Percentiles rank a stretch among this genome's conserved stretches.
phyloP scores from a whole-genome alignment of 345 rosid genomes.

The Salix arbutifolia region DNA sequence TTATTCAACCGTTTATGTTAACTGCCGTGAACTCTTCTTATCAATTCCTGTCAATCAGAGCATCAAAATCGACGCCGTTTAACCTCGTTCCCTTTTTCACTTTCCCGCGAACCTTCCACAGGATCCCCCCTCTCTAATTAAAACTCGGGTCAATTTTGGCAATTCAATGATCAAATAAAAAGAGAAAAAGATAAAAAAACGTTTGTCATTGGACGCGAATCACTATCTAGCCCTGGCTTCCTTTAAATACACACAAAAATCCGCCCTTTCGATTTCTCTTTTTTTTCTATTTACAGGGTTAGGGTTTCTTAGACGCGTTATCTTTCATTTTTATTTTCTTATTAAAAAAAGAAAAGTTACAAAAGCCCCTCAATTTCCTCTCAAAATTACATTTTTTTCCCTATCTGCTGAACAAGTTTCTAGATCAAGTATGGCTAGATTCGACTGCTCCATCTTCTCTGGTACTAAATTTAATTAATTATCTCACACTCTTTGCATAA shows the following conservation, averaged over 20 bases:
- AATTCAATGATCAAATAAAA: background rate
- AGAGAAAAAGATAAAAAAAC: constrained; percentile 5
- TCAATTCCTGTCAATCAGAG: background rate
- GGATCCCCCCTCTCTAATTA: background rate
- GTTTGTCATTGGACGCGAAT: constrained; percentile 29
- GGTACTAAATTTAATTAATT: constrained; percentile 29
- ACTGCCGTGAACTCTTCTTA: background rate
- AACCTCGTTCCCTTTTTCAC: background rate
- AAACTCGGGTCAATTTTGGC: background rate
- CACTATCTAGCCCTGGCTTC: background rate
- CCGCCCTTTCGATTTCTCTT: constrained; percentile 15
- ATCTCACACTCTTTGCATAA: background rate
- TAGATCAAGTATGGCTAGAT: constrained; percentile 42
- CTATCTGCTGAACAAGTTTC: constrained; percentile 17
- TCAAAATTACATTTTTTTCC: constrained; percentile 6
- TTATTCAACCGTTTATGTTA: background rate
- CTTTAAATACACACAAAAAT: constrained; percentile 1
- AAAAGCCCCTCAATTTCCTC: constrained; percentile 5
- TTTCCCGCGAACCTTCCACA: constrained; percentile 16
- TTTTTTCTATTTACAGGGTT: constrained; percentile 35
- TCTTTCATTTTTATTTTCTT: background rate
- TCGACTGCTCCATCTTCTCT: constrained; percentile 29
- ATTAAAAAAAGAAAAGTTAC: constrained; percentile 10
- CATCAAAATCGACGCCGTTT: constrained; percentile 2
- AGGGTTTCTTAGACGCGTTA: constrained; percentile 41